A percentile compares a stretch with the other conserved stretches of the same genome.
phyloP scores from a whole-genome alignment of 2,329 filamentous ascomycete genomes.

The Cylindrodendrum hubeiense region DNA sequence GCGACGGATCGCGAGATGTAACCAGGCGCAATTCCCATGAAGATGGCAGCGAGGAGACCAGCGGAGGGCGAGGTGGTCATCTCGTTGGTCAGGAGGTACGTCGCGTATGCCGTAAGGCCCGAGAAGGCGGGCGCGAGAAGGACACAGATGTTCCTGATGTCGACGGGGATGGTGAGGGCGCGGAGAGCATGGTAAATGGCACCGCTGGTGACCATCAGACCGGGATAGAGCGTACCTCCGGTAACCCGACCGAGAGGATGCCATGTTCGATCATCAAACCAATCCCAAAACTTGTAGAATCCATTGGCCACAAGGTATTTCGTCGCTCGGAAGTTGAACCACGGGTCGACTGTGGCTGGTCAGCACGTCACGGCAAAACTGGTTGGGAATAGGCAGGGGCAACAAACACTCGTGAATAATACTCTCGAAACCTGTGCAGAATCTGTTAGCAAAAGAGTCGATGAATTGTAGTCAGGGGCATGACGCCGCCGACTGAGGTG shows the following conservation, averaged over 20 bases:
- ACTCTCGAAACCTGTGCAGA: constrained; percentile 85
- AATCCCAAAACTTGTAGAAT: constrained; percentile 99
- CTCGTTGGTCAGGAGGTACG: constrained; percentile 96
- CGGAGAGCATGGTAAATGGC: constrained; percentile 95
- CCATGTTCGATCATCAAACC: constrained; percentile 99
- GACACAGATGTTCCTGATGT: constrained; percentile 99
- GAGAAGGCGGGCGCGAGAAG: constrained; percentile 95
- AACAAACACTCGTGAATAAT: constrained; percentile 99
- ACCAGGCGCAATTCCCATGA: constrained; percentile 97
- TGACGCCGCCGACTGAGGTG: neutral
- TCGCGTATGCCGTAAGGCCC: constrained; percentile 90
- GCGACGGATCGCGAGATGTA: constrained; percentile 99
- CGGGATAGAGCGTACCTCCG: constrained; percentile 97
- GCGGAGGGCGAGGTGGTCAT: constrained; percentile 97
- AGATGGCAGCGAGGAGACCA: constrained; percentile 90
- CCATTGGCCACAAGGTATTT: constrained; percentile 98
- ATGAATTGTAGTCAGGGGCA: constrained; percentile 7
- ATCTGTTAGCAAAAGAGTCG: constrained; percentile 47
- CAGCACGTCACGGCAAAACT: constrained; percentile 36
- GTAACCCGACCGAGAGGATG: constrained; percentile 98
- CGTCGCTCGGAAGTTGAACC: constrained; percentile 99
- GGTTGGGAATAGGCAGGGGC: constrained; percentile 27
- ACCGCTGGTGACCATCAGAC: constrained; percentile 98
- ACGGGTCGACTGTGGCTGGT: constrained; percentile 84
- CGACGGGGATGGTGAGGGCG: constrained; percentile 89